Conservation (phyloP, 179 eudicot genomes). For the Sideroxylon spinosum region DNA sequence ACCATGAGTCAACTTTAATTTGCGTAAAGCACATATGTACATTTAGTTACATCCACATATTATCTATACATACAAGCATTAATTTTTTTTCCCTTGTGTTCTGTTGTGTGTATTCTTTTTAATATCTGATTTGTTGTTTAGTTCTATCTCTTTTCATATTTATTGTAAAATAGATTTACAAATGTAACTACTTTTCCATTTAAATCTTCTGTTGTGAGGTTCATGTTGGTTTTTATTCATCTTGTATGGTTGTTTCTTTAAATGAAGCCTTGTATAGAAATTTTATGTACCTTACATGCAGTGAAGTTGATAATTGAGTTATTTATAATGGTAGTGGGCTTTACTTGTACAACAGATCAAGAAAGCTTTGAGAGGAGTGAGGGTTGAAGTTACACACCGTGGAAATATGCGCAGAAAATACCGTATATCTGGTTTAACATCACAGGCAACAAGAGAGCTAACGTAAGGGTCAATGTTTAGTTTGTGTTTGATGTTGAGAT, state of each 20-base stretch:
- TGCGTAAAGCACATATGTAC: too few relatives aligned
- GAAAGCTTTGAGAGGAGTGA: conserved; percentile 84
- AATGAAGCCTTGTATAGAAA: neutral
- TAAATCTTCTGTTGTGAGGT: neutral
- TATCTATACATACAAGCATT: neutral
- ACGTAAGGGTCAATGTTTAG: conserved; percentile 47
- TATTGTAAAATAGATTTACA: neutral
- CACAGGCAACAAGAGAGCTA: conserved; percentile 83
- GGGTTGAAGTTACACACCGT: conserved; percentile 89
- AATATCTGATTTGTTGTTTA: neutral
- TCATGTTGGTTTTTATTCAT: neutral
- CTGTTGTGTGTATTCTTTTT: neutral
- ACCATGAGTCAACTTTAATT: neutral
- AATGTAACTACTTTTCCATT: neutral
- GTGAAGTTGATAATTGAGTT: neutral
- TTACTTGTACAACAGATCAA: conserved; percentile 49
- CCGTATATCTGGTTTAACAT: conserved; percentile 76
- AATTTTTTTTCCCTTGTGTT: neutral
- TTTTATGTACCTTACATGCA: neutral
- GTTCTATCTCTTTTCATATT: neutral
- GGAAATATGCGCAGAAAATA: conserved; percentile 88
- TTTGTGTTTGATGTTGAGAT: neutral
- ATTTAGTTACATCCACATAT: neutral
- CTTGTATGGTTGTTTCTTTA: neutral
- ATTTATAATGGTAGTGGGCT: neutral